phyloP scores from a whole-genome alignment of 129 eudicot species.

The Escallonia herrerae region DNA sequence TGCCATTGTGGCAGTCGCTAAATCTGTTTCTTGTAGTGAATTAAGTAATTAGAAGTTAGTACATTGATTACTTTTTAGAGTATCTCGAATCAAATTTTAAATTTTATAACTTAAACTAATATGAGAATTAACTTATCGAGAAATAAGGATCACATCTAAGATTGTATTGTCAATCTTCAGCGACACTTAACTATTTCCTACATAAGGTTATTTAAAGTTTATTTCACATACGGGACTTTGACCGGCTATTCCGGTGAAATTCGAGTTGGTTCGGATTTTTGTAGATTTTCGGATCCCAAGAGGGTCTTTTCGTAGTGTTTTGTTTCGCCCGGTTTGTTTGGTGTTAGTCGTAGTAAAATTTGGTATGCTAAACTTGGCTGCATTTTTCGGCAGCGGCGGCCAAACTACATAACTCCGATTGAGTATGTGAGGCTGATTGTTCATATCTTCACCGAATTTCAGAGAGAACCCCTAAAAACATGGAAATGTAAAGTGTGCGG shows the following conservation, averaged over 20 bases:
- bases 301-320: conserved; percentile 6
- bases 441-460: background rate
- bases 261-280: conserved; percentile 32
- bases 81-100: no score
- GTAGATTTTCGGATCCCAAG: conserved; percentile 13
- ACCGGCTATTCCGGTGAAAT: conserved; percentile 32
- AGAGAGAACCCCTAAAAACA: background rate
- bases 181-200: no score
- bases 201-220: no score
- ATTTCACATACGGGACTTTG: conserved; percentile 32
- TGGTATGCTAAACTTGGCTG: background rate
- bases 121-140: no score
- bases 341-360: background rate
- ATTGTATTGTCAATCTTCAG: no score
- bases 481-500: background rate
- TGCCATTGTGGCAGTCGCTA: no score
- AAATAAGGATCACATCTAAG: no score
- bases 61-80: no score
- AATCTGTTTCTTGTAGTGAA: no score
- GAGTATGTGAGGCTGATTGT: conserved; percentile 2
- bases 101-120: no score
- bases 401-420: conserved; percentile 10
- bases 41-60: no score
- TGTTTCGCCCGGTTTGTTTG: background rate
- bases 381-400: conserved; percentile 11